Evolutionary conservation across 495 filamentous ascomycete species (phyloP).

Genomic region (Daldinia loculata): DNA sequence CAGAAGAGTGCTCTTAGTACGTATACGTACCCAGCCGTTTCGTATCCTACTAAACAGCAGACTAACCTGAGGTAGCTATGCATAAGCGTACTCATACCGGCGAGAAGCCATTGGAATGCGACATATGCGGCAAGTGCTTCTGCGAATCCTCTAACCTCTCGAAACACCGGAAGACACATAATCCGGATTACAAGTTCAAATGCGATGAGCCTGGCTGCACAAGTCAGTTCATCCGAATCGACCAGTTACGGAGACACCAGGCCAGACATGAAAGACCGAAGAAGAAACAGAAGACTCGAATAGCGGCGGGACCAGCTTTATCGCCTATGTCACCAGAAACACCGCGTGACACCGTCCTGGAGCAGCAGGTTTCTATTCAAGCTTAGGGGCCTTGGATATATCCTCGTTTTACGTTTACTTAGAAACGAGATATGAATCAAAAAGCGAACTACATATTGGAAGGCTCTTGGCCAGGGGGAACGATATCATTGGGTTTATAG

Average conservation of each 20-base stretch:
- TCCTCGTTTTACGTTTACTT: not conserved
- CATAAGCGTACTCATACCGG: constrained; percentile 65
- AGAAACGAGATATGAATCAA: not conserved
- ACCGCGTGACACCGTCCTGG: constrained; percentile 1
- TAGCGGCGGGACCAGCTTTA: not conserved
- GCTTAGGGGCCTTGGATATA: constrained; percentile 17
- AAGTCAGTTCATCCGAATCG: constrained; percentile 64
- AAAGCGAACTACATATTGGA: not conserved
- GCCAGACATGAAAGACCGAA: constrained; percentile 47
- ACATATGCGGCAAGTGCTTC: constrained; percentile 59
- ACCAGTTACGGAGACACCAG: constrained; percentile 61
- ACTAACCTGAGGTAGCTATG: constrained; percentile 56
- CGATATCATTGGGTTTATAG: not conserved
- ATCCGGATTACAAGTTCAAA: constrained; percentile 57
- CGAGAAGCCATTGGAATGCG: constrained; percentile 58
- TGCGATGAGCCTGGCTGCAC: constrained; percentile 59
- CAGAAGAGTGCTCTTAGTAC: constrained; percentile 64
- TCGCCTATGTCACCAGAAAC: constrained; percentile 16
- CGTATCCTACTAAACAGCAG: not conserved
- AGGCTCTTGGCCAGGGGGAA: not conserved
- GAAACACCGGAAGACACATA: constrained; percentile 62
- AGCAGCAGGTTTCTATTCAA: constrained; percentile 13
- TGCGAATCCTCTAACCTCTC: constrained; percentile 66
- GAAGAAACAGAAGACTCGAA: constrained; percentile 25
- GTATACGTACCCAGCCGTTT: constrained; percentile 46